phyloP scores from a whole-genome alignment of 495 filamentous ascomycete genomes.

The Achaetomiella virescens region DNA sequence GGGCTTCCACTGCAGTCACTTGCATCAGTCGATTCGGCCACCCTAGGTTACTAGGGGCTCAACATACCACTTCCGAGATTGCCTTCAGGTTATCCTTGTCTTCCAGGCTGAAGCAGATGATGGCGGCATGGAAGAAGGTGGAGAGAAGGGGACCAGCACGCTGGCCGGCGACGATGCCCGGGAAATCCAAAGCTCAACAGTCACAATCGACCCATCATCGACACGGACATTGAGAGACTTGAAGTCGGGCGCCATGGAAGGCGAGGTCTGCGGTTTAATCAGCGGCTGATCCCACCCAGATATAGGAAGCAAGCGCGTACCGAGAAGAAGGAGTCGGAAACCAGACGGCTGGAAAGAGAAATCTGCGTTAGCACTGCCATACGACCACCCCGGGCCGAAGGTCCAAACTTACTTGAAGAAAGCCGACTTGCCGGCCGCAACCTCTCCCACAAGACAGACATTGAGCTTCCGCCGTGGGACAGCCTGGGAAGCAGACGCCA shows the following conservation, averaged over 20 bases:
- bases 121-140: constrained; percentile 26
- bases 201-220: constrained; percentile 6
- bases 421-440: constrained; percentile 21
- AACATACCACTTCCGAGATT: constrained; percentile 13
- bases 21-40: background rate
- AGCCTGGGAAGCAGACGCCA: background rate
- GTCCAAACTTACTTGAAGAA: constrained; percentile 13
- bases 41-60: too few species aligned
- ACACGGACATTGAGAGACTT: constrained; percentile 6
- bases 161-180: constrained; percentile 10
- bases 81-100: constrained; percentile 12
- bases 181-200: constrained; percentile 30
- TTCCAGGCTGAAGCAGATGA: constrained; percentile 27
- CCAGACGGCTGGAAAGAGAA: constrained; percentile 7
- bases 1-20: constrained; percentile 24
- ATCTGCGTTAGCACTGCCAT: background rate
- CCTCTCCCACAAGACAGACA: constrained; percentile 20
- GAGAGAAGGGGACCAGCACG: constrained; percentile 2
- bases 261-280: constrained; percentile 5
- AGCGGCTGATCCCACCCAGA: background rate
- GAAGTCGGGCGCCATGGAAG: constrained; percentile 14
- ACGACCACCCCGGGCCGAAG: background rate
- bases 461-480: constrained; percentile 14
- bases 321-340: background rate
- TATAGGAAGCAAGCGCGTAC: background rate